These are phyloP conservation scores for Nakataea oryzae DNA, from an alignment of 2,329 filamentous ascomycete species.

Conservation along the genomic window DNA sequence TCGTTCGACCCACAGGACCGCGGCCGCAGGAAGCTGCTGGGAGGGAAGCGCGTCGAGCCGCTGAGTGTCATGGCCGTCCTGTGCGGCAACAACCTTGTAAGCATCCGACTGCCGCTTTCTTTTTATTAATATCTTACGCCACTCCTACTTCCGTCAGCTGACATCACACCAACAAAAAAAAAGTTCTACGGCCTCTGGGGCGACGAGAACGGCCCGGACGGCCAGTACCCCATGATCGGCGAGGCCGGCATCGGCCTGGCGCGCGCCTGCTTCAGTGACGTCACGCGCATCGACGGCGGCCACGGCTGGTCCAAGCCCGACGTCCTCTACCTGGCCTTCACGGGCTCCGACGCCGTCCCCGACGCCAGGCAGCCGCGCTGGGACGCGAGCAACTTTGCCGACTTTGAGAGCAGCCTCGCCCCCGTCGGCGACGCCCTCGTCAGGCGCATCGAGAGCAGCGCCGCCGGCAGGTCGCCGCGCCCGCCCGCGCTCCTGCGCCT, in stretches of 20 bases:
- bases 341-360: slow-evolving; percentile 43
- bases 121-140: neutral
- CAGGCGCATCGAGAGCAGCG: slow-evolving; percentile 17
- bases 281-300: slow-evolving; percentile 35
- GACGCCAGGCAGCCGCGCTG: slow-evolving; percentile 42
- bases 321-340: slow-evolving; percentile 53
- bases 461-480: neutral
- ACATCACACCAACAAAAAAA: neutral
- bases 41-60: slow-evolving; percentile 24
- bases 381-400: slow-evolving; percentile 33
- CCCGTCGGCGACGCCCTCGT: slow-evolving; percentile 40
- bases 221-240: slow-evolving; percentile 26
- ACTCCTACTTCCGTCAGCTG: neutral
- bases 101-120: neutral
- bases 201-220: slow-evolving; percentile 38
- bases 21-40: neutral
- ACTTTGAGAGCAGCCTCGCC: slow-evolving; percentile 43
- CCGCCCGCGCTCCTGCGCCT: neutral
- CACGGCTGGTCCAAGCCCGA: slow-evolving; percentile 45
- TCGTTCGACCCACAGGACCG: slow-evolving; percentile 29
- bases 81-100: slow-evolving; percentile 34
- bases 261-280: slow-evolving; percentile 34
- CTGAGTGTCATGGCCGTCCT: slow-evolving; percentile 44
- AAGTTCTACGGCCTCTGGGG: slow-evolving; percentile 43
- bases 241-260: slow-evolving; percentile 38